Evolutionary conservation across 306 rosid genomes (phyloP), one percentile per base, ranked within the genome.

Genomic region (Quercus agrifolia): DNA sequence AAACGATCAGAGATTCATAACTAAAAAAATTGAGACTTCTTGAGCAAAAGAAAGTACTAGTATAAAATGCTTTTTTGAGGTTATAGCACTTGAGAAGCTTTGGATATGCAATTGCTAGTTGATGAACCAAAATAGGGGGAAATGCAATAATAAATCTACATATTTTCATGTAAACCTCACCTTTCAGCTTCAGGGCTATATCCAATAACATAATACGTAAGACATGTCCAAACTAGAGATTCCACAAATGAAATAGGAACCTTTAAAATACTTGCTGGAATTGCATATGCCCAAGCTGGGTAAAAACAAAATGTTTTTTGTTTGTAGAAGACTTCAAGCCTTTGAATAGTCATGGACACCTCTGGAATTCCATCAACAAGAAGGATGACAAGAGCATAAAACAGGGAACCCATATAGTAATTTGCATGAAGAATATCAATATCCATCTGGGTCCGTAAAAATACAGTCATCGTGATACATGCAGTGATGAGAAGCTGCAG

Each of bases 201-300:
- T 49, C 92, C 89, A 41, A 89, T 89, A 56, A 86, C 90, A 63
- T 82, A 89, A 52, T 89, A 89, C 74, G 92, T 84, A 23, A 89
- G 81, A 63, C 55, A 77, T 11, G 92, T 78, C 92, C 92, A 89
- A 9, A 80, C 83, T 7, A 89, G 49, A n/a, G 92, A 66, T 63
- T 78, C 84, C 12, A 75, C 17, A 35, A 89, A 31, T 6, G 90
- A 89, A 78, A 89, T 25, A 70, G 92, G 92, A 57, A 86, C n/a
- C 72, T 84, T 89, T 27, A 86, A 17, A 17, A 86, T 17, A 13
- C 83, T 49, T 20, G 92, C 74, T 2, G 90, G 90, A 74, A 89
- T 71, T 12, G 88, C 84, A 81, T 86, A 89, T n/a, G 90, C 87
- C 89, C 92, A 89, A 21, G 92, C 85, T 13, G 90, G 92, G 35